Conservation (phyloP, 2,329 filamentous ascomycete species). For the Diatrype stigma region DNA sequence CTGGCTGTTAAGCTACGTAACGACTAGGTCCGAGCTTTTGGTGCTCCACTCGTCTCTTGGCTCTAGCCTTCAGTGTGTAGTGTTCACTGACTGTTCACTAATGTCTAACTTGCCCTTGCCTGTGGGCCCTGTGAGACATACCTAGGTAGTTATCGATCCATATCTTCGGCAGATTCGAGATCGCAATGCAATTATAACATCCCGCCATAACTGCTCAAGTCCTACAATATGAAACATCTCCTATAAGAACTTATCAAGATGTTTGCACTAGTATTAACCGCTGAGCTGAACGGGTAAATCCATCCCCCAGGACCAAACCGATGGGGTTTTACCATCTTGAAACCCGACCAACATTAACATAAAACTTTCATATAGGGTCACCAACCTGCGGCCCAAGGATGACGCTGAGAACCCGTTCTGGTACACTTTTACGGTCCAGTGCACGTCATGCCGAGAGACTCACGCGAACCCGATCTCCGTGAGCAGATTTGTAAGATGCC, state of each 20-base stretch:
- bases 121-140: too few relatives aligned
- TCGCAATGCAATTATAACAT: not conserved
- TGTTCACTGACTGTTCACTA: too few relatives aligned
- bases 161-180: too few relatives aligned
- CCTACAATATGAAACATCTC: not conserved
- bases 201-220: not conserved
- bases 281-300: slow-evolving; percentile 67
- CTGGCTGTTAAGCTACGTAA: too few relatives aligned
- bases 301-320: too few relatives aligned
- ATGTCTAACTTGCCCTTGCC: too few relatives aligned
- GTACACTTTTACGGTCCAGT: slow-evolving; percentile 98
- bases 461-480: slow-evolving; percentile 84
- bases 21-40: too few relatives aligned
- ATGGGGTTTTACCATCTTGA: not conserved
- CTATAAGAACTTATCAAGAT: slow-evolving; percentile 36
- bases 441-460: slow-evolving; percentile 90
- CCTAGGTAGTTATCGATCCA: not conserved
- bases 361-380: too few relatives aligned
- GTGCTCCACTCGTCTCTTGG: too few relatives aligned
- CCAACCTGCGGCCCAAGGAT: slow-evolving; percentile 81
- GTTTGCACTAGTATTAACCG: slow-evolving; percentile 63
- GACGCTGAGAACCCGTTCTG: slow-evolving; percentile 80
- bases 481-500: slow-evolving; percentile 76
- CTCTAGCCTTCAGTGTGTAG: too few relatives aligned
- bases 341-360: too few relatives aligned